phyloP scores from a whole-genome alignment of 2,329 filamentous ascomycete species.

The Exophiala sp. region DNA sequence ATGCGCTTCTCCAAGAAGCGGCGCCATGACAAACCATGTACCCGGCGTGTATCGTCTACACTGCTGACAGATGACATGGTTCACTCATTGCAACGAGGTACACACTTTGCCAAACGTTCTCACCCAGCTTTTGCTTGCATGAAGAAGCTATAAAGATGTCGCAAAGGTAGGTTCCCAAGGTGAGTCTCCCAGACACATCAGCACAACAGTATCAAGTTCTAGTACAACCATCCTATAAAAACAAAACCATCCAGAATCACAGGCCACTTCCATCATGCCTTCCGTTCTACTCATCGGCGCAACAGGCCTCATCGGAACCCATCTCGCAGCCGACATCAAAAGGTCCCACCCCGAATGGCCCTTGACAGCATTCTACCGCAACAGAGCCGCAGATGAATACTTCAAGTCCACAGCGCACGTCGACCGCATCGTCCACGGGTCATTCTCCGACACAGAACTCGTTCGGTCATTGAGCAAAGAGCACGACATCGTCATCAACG shows the following conservation, averaged over 20 bases:
- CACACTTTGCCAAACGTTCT: no score
- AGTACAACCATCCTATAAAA: not conserved
- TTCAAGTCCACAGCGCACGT: constrained; percentile 7
- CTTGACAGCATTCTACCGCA: constrained; percentile 12
- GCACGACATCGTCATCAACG: constrained; percentile 21
- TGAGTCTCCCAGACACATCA: not conserved
- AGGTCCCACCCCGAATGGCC: constrained; percentile 11
- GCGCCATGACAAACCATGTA: no score
- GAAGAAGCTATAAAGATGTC: not conserved
- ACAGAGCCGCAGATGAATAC: constrained; percentile 10
- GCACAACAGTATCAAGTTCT: not conserved
- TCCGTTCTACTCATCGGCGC: constrained; percentile 15
- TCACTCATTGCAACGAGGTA: no score
- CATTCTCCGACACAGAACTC: constrained; percentile 12
- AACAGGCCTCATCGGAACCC: constrained; percentile 16
- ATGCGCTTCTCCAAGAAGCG: no score
- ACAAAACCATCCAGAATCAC: not conserved
- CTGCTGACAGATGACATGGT: no score
- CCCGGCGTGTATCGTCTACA: no score
- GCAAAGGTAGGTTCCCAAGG: not conserved
- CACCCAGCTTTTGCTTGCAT: no score
- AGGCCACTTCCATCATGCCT: constrained; percentile 5
- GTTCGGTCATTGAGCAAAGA: constrained; percentile 17
- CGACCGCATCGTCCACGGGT: constrained; percentile 17
- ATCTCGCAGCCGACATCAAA: constrained; percentile 9